These are phyloP conservation scores for Saccharomyces hybrid DNA, from an alignment of 1,139 yeast genomes.

Conservation along the genomic window DNA sequence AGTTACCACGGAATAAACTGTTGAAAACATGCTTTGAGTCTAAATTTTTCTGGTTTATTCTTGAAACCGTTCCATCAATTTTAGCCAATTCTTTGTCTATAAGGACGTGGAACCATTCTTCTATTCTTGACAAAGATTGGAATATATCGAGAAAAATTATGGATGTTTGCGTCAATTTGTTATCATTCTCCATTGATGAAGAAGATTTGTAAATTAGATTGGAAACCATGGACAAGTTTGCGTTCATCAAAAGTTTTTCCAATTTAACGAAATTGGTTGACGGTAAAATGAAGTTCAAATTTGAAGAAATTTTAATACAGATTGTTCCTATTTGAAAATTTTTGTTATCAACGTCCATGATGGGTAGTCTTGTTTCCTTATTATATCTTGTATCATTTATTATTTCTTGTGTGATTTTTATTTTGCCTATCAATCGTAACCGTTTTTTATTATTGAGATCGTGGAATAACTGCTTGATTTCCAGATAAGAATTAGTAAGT, in stretches of 20 bases:
- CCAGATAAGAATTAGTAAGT: conserved; percentile 34
- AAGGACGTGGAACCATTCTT: conserved; percentile 60
- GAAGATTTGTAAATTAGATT: conserved; percentile 21
- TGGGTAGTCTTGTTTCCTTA: conserved; percentile 33
- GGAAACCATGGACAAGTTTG: conserved; percentile 14
- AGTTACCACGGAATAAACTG: conserved; percentile 78
- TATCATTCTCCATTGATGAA: conserved; percentile 34
- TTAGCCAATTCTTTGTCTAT: conserved; percentile 56
- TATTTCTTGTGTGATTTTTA: conserved; percentile 49
- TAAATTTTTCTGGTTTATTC: conserved; percentile 12
- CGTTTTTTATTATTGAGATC: conserved; percentile 34
- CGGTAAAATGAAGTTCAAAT: conserved; percentile 54
- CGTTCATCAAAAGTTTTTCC: conserved; percentile 49
- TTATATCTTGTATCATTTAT: conserved; percentile 30
- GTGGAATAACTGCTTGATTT: conserved; percentile 39
- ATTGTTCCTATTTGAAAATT: conserved; percentile 47
- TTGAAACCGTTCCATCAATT: conserved; percentile 31
- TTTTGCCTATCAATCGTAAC: conserved; percentile 44
- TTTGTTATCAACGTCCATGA: conserved; percentile 20
- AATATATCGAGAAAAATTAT: conserved; percentile 54
- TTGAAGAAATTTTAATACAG: conserved; percentile 45
- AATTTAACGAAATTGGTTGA: conserved; percentile 51
- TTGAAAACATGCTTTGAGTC: conserved; percentile 40
- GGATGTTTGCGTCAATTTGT: conserved; percentile 46
- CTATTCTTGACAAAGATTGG: conserved; percentile 55